phyloP scores from a whole-genome alignment of 495 filamentous ascomycete species.

The Penicillium robsamsonii region DNA sequence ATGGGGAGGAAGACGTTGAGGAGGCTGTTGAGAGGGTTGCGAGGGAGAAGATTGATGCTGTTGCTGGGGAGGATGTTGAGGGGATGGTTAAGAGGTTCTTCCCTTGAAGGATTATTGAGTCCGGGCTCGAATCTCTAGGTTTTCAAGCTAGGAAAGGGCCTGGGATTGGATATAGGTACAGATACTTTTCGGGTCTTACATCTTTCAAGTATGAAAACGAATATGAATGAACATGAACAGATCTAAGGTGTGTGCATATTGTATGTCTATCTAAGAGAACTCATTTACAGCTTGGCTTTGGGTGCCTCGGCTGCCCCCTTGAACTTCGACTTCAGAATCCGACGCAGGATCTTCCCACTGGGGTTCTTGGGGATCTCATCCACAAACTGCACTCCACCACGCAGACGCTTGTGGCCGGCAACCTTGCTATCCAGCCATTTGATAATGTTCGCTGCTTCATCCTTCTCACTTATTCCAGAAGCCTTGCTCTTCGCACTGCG shows the following conservation, averaged over 20 bases:
- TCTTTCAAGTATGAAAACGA: not conserved
- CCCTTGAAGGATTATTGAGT: constrained; percentile 1
- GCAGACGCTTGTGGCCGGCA: constrained; percentile 70
- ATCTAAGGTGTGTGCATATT: constrained; percentile 3
- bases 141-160: not conserved
- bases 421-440: constrained; percentile 63
- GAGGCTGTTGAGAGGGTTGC: constrained; percentile 65
- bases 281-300: constrained; percentile 44
- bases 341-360: constrained; percentile 84
- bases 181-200: not conserved
- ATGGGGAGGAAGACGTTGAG: constrained; percentile 56
- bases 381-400: constrained; percentile 80
- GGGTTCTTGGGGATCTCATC: constrained; percentile 81
- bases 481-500: constrained; percentile 49
- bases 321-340: constrained; percentile 59
- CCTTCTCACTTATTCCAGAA: constrained; percentile 48
- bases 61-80: constrained; percentile 64
- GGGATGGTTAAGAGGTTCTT: constrained; percentile 46
- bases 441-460: constrained; percentile 60
- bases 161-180: not conserved
- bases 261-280: not conserved
- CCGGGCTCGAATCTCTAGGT: not conserved
- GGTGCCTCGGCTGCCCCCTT: constrained; percentile 40
- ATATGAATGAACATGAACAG: not conserved
- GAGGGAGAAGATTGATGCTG: constrained; percentile 59